phyloP scores from a whole-genome alignment of 2,329 filamentous ascomycete genomes.

The Ophidiomyces ophidiicola region DNA sequence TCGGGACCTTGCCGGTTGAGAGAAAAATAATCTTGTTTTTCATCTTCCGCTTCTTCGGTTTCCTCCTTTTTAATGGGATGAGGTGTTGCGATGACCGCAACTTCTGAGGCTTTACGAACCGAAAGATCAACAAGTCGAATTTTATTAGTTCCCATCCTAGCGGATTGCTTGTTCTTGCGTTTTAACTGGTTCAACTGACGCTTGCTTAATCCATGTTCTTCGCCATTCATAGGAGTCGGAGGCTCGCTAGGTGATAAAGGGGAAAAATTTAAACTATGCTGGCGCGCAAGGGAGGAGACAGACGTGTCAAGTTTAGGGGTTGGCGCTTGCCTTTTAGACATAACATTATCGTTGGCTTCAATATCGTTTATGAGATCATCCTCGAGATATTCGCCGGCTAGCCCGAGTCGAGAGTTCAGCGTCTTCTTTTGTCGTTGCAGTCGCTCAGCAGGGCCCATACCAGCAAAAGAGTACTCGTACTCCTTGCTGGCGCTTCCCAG shows the following conservation, averaged over 20 bases:
- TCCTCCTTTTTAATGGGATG: slow-evolving; percentile 50
- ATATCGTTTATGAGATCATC: slow-evolving; percentile 61
- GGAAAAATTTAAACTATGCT: slow-evolving; percentile 35
- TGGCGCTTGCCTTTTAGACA: slow-evolving; percentile 26
- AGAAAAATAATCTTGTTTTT: slow-evolving; percentile 74
- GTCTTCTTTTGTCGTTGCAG: slow-evolving; percentile 84
- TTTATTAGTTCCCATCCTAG: slow-evolving; percentile 80
- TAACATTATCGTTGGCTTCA: slow-evolving; percentile 43
- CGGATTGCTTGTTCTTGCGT: slow-evolving; percentile 80
- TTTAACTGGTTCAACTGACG: slow-evolving; percentile 91
- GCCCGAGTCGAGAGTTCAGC: slow-evolving; percentile 64
- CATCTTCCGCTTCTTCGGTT: slow-evolving; percentile 47
- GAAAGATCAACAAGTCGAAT: slow-evolving; percentile 81
- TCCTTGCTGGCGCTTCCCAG: slow-evolving; percentile 69
- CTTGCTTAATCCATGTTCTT: slow-evolving; percentile 69
- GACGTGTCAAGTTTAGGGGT: slow-evolving; percentile 42
- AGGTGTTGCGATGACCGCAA: slow-evolving; percentile 39
- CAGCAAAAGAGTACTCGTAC: slow-evolving; percentile 71
- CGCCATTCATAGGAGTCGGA: slow-evolving; percentile 36
- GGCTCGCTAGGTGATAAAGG: slow-evolving; percentile 35
- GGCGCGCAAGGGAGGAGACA: slow-evolving; percentile 29
- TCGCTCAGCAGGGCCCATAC: slow-evolving; percentile 67
- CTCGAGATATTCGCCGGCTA: slow-evolving; percentile 72
- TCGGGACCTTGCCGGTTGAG: slow-evolving; percentile 70
- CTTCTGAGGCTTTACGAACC: slow-evolving; percentile 49